Percentiles rank a stretch among this genome's conserved stretches.
Evolutionary conservation across 108 stramenopile species (phyloP).

Genomic region (Fragilariopsis cylindrus): DNA sequence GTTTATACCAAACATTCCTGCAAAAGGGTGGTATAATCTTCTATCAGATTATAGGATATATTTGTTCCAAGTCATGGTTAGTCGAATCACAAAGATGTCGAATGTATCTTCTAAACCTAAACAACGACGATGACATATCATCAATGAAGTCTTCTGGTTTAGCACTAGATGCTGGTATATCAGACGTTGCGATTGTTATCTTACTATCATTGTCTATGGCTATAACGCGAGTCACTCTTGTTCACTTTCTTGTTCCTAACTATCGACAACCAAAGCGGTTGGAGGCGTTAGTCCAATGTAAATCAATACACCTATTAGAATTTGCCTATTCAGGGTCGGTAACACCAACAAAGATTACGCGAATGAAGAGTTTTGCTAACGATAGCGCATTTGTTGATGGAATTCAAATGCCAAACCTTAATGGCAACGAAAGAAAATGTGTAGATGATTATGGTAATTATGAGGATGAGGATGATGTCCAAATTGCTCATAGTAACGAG

Average conservation of each 20-base stretch:
- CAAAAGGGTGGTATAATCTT: conserved; percentile 5
- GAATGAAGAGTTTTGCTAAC: not conserved
- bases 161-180: conserved; percentile 31
- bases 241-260: conserved; percentile 67
- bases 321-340: conserved; percentile 50
- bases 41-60: conserved; percentile 14
- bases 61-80: conserved; percentile 26
- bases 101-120: conserved; percentile 2
- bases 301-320: conserved; percentile 73
- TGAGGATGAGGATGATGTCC: not conserved
- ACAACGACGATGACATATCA: not conserved
- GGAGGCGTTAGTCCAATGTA: conserved; percentile 66
- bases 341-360: conserved; percentile 29
- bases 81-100: conserved; percentile 21
- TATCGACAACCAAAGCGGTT: conserved; percentile 50
- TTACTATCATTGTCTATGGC: conserved; percentile 54
- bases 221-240: conserved; percentile 54
- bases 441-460: not conserved
- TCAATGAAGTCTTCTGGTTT: conserved; percentile 10
- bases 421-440: not conserved
- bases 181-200: conserved; percentile 60
- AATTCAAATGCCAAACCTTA: not conserved
- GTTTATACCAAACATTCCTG: conserved; percentile 15
- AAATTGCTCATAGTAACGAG: conserved; percentile 6
- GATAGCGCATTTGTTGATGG: not conserved